Conservation (phyloP, 352 stramenopile genomes). For the Phytophthora multivora region DNA sequence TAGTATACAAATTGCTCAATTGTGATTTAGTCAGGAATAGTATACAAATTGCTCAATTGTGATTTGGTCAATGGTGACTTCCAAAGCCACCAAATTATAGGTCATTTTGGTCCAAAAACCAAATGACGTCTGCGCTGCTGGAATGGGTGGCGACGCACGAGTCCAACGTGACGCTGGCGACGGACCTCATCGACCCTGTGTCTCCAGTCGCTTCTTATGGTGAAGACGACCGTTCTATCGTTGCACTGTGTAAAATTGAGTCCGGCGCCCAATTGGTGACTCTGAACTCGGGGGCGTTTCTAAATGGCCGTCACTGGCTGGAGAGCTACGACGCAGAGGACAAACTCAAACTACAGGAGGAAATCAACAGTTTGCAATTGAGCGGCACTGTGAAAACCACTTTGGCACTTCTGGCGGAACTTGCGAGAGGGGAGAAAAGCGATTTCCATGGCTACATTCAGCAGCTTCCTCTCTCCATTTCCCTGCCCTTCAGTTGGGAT, state of each 20-base stretch:
- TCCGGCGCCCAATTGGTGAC: conserved; percentile 45
- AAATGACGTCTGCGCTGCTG: conserved; percentile 27
- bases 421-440: conserved; percentile 38
- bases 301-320: conserved; percentile 62
- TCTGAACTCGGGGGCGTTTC: conserved; percentile 39
- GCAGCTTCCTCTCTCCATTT: conserved; percentile 54
- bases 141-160: conserved; percentile 46
- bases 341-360: conserved; percentile 31
- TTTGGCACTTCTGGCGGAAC: conserved; percentile 55
- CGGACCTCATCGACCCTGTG: conserved; percentile 47
- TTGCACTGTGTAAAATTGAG: conserved; percentile 38
- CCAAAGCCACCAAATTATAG: too few relatives aligned
- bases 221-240: conserved; percentile 56
- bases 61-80: too few relatives aligned
- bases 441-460: conserved; percentile 62
- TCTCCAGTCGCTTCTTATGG: conserved; percentile 30
- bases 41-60: too few relatives aligned
- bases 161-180: conserved; percentile 37
- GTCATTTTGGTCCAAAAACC: too few relatives aligned
- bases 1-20: too few relatives aligned
- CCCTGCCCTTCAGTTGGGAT: conserved; percentile 58
- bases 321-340: conserved; percentile 10
- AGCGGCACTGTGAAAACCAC: conserved; percentile 53
- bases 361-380: conserved; percentile 38
- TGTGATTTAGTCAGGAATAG: too few relatives aligned